phyloP scores from a whole-genome alignment of 352 stramenopile genomes.

The Globisporangium middletonii region DNA sequence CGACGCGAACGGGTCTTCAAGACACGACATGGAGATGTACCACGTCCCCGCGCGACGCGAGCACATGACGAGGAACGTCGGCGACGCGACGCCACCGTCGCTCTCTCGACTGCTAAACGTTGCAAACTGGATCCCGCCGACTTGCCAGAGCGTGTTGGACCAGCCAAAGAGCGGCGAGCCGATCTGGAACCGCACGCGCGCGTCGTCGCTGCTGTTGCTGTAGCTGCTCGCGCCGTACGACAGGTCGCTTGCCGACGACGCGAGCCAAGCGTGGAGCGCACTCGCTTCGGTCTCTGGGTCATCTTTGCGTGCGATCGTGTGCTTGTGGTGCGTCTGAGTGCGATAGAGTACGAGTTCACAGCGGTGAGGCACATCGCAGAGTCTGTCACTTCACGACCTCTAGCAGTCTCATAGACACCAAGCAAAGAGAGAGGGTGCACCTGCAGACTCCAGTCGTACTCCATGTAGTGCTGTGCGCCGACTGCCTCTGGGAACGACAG shows the following conservation, averaged over 20 bases:
- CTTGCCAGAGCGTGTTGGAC: conserved; percentile 79
- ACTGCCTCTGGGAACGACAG: conserved; percentile 45
- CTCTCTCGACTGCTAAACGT: conserved; percentile 29
- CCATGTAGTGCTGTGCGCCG: conserved; percentile 47
- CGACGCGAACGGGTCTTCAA: conserved; percentile 42
- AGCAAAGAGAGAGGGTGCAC: conserved; percentile 4
- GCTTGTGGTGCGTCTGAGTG: too few relatives aligned
- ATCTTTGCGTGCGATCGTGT: too few relatives aligned
- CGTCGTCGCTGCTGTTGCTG: conserved; percentile 4
- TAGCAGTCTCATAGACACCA: not conserved
- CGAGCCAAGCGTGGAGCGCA: conserved; percentile 30
- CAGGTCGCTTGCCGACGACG: conserved; percentile 16
- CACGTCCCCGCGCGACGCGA: conserved; percentile 66
- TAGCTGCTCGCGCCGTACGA: conserved; percentile 2
- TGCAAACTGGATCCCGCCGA: conserved; percentile 79
- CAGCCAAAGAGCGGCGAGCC: conserved; percentile 52
- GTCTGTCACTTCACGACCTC: too few relatives aligned
- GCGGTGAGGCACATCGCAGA: too few relatives aligned
- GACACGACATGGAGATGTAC: conserved; percentile 54
- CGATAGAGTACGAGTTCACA: too few relatives aligned
- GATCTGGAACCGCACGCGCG: conserved; percentile 59
- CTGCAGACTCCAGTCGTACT: conserved; percentile 71
- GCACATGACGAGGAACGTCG: conserved; percentile 65
- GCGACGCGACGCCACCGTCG: not conserved
- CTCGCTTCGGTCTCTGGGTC: not conserved